Evolutionary conservation across 2,329 filamentous ascomycete species (phyloP).

Genomic region (Dothideomycetes sp.): DNA sequence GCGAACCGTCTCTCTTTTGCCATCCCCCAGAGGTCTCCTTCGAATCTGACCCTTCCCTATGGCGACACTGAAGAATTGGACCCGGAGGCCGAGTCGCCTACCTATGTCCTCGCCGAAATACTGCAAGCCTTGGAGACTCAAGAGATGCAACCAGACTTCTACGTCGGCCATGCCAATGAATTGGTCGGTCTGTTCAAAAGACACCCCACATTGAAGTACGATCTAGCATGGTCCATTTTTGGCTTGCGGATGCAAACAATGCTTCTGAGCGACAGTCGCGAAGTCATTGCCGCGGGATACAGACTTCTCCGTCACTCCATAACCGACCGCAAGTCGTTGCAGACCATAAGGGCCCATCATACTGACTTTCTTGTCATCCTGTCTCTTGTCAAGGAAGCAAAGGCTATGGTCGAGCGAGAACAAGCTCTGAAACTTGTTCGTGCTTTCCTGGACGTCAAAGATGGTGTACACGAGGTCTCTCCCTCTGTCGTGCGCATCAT

Average conservation of each 20-base stretch:
- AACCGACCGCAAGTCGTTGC: conserved; percentile 79
- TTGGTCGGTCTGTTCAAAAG: conserved; percentile 95
- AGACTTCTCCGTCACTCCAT: conserved; percentile 89
- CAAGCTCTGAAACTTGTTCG: conserved; percentile 95
- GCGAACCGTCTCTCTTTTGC: conserved; percentile 25
- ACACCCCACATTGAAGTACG: conserved; percentile 88
- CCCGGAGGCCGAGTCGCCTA: conserved; percentile 73
- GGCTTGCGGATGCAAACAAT: conserved; percentile 89
- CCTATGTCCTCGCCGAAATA: conserved; percentile 80
- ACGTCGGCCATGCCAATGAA: conserved; percentile 83
- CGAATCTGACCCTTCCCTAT: conserved; percentile 24
- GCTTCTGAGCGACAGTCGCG: conserved; percentile 88
- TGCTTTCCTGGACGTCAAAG: conserved; percentile 90
- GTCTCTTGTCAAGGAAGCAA: conserved; percentile 89
- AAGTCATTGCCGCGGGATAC: conserved; percentile 92
- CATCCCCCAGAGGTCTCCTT: conserved; percentile 42
- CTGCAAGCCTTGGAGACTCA: conserved; percentile 81
- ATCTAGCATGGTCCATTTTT: conserved; percentile 92
- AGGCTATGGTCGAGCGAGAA: conserved; percentile 93
- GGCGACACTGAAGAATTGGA: conserved; percentile 33
- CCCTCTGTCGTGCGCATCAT: conserved; percentile 80
- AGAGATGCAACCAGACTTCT: conserved; percentile 86
- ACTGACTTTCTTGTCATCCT: conserved; percentile 88
- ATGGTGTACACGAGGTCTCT: conserved; percentile 79
- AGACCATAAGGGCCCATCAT: conserved; percentile 77